A percentile compares a stretch with the other conserved stretches of the same genome.
Evolutionary conservation across 768 basidiomycete genomes (phyloP).

Genomic region (Phylloporus rhodoxanthus): DNA sequence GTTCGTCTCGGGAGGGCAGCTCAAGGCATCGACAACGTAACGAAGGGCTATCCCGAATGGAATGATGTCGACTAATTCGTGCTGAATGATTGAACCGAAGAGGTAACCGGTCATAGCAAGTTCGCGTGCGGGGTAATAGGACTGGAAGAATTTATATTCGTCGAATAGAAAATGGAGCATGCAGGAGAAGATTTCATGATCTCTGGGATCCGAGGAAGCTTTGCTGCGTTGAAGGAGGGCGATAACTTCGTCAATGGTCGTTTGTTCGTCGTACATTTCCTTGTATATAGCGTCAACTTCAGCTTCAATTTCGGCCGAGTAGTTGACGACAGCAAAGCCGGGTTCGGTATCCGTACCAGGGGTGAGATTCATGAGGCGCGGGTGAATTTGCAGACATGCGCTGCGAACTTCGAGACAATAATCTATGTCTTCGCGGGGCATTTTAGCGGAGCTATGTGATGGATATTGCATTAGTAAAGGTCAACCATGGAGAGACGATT

Average conservation of each 20-base stretch:
- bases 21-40: constrained; percentile 91
- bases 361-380: constrained; percentile 88
- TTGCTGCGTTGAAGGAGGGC: constrained; percentile 81
- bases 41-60: constrained; percentile 95
- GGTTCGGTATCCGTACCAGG: constrained; percentile 86
- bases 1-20: constrained; percentile 85
- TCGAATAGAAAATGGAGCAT: constrained; percentile 99
- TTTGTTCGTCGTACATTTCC: constrained; percentile 95
- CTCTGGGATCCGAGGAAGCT: constrained; percentile 71
- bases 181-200: constrained; percentile 98
- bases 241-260: constrained; percentile 92
- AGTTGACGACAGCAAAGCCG: constrained; percentile 83
- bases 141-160: constrained; percentile 99
- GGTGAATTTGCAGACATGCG: constrained; percentile 89
- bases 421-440: constrained; percentile 74
- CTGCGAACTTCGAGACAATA: constrained; percentile 90
- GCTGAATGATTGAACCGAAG: constrained; percentile 93
- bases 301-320: constrained; percentile 81
- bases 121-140: constrained; percentile 90
- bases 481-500: not conserved
- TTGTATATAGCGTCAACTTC: constrained; percentile 96
- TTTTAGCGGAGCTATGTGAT: constrained; percentile 57
- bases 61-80: constrained; percentile 87
- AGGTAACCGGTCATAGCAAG: constrained; percentile 93
- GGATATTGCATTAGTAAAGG: constrained; percentile 1